Percentiles rank a stretch among this genome's conserved stretches.
Conservation (phyloP, 139 green algal species). For the Chlorella sp. region DNA sequence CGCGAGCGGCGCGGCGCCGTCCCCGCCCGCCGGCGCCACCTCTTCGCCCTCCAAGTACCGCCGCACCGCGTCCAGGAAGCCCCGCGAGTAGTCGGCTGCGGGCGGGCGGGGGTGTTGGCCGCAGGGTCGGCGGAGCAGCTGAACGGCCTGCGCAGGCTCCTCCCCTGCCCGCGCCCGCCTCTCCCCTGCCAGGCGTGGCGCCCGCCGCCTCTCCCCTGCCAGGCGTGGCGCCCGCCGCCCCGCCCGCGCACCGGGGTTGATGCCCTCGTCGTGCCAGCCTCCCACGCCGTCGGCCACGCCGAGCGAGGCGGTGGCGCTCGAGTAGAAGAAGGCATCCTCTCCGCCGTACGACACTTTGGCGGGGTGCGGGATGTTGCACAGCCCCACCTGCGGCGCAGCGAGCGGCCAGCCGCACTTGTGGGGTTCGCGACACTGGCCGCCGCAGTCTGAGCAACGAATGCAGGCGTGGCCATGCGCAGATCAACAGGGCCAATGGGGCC, state of each 20-base stretch:
- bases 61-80: slow-evolving; percentile 69
- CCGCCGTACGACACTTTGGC: slow-evolving; percentile 80
- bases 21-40: not conserved
- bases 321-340: slow-evolving; percentile 85
- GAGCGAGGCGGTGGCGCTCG: slow-evolving; percentile 40
- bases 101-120: too few species aligned
- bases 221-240: not conserved
- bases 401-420: too few species aligned
- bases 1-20: not conserved
- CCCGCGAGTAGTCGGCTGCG: slow-evolving; percentile 76
- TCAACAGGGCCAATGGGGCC: too few species aligned
- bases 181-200: too few species aligned
- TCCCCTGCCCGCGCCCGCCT: too few species aligned
- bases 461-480: too few species aligned
- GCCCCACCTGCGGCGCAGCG: slow-evolving; percentile 5
- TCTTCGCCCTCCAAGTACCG: slow-evolving; percentile 57
- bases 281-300: slow-evolving; percentile 90
- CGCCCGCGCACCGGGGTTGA: slow-evolving; percentile 39
- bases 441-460: too few species aligned
- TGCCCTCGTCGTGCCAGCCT: slow-evolving; percentile 65
- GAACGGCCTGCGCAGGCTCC: too few species aligned
- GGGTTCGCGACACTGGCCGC: too few species aligned
- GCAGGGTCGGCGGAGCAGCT: too few species aligned
- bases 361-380: slow-evolving; percentile 71
- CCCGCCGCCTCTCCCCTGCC: too few species aligned